Base-by-base conservation (phyloP, 257 asterid species). In the Capsicum pubescens region DNA sequence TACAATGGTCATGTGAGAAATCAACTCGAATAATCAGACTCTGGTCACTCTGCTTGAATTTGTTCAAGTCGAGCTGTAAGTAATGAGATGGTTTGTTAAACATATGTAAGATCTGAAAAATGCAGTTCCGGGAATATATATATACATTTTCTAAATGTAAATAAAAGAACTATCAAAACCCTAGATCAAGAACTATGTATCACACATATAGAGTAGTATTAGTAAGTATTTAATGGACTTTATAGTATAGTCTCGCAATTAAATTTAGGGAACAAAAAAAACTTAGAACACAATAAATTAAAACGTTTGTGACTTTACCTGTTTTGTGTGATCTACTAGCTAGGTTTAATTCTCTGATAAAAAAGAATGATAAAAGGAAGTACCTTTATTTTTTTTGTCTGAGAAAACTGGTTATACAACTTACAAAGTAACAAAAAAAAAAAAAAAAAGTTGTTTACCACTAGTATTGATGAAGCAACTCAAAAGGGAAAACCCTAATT, bases 401-500 rank as follows among this genome's bases (percentile, higher is more conserved):
- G 17, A 74, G 60, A 50, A 26, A 19, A 50, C 52, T 76, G 39
- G 14, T 52, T 76, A 21, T 17, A 66, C 44, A 39, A 4, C 5
- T 39, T 39, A 39, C 44, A 32, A 32, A 71, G 79, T 70, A 76
- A 26, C 32, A 26, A 26, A 26, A 8, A 26, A 54, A 14, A 74
- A 76, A 26, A 26, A 68, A 11, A 5, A 64, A 66, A 60, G 66
- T 64, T 35, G 32, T 52, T 56, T 76, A 52, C 81, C 63, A 54
- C 64, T 76, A 76, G 61, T 54, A 42, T 16, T 76, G 63, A 76
- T 76, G 81, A 52, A 54, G 71, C 76, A 74, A 87, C 79, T 59
- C 50, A 80, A 1, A 63, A 71, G 81, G 78, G 84, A 87, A 82
- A 88, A 86, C 88, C 91, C 91, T 88, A 88, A 57, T 86, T 80